Percentiles rank a stretch among this genome's conserved stretches.
Conservation (phyloP, 2,329 filamentous ascomycete genomes). For the Aureobasidium leucospermi region DNA sequence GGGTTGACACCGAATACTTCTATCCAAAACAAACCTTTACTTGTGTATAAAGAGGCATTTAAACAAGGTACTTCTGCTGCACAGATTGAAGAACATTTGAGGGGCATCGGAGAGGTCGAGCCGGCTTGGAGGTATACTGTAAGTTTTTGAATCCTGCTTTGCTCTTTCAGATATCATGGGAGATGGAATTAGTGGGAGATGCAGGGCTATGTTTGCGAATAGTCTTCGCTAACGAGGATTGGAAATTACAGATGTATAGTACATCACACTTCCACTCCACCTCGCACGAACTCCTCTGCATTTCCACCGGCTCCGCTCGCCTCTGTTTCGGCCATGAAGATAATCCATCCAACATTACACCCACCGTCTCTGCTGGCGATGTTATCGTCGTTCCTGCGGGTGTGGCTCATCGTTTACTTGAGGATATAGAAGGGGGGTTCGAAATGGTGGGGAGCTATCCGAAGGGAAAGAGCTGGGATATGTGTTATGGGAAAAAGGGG, state of each 20-base stretch:
- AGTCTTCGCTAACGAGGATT: not conserved
- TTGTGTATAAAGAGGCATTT: conserved; percentile 60
- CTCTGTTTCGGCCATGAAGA: conserved; percentile 61
- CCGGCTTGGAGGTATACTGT: conserved; percentile 60
- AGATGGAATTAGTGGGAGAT: too few relatives aligned
- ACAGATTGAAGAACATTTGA: conserved; percentile 51
- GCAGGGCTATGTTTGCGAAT: too few relatives aligned
- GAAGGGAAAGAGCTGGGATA: conserved; percentile 53
- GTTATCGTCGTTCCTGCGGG: conserved; percentile 60
- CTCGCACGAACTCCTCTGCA: conserved; percentile 58
- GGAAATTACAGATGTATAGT: conserved; percentile 48
- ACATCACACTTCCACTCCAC: conserved; percentile 62
- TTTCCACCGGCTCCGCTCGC: conserved; percentile 50
- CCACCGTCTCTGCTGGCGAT: conserved; percentile 51
- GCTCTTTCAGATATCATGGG: too few relatives aligned
- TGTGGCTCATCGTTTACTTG: conserved; percentile 55
- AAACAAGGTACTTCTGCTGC: conserved; percentile 35
- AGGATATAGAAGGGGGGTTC: conserved; percentile 51
- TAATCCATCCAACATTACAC: conserved; percentile 52
- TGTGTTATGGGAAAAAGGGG: conserved; percentile 58
- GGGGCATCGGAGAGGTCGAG: conserved; percentile 44
- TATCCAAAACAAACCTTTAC: conserved; percentile 54
- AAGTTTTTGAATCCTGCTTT: too few relatives aligned
- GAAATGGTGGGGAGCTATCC: conserved; percentile 64
- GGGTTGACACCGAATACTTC: conserved; percentile 56